Evolutionary conservation across 1,284 basidiomycete species (phyloP).

Genomic region (Golubevia sp.): DNA sequence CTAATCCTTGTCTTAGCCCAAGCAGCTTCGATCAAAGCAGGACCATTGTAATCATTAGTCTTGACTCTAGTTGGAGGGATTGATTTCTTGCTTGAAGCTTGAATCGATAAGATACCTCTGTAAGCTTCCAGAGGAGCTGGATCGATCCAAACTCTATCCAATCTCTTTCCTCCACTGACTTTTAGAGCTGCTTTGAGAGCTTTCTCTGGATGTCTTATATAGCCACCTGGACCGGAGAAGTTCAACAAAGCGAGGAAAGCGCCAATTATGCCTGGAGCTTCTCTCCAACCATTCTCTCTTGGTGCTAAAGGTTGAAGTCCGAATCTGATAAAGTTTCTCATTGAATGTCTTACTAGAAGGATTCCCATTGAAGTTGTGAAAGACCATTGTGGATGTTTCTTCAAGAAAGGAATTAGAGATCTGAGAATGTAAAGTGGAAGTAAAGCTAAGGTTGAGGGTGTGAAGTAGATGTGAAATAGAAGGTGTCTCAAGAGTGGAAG

Average conservation of each 20-base stretch:
- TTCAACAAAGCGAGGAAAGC: constrained; percentile 31
- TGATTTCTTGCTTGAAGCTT: constrained; percentile 8
- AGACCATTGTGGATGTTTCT: constrained; percentile 31
- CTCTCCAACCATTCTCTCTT: constrained; percentile 42
- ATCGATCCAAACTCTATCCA: constrained; percentile 50
- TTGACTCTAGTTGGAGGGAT: constrained; percentile 11
- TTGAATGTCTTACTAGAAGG: constrained; percentile 30
- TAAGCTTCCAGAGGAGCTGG: constrained; percentile 42
- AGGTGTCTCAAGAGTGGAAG: constrained; percentile 6
- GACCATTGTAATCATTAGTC: constrained; percentile 29
- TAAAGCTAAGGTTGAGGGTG: constrained; percentile 29
- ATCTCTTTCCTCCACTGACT: constrained; percentile 19
- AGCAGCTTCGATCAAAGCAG: constrained; percentile 43
- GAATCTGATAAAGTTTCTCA: constrained; percentile 38
- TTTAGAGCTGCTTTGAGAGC: constrained; percentile 30
- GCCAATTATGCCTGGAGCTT: constrained; percentile 33
- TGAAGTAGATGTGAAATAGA: constrained; percentile 42
- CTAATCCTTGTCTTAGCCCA: constrained; percentile 47
- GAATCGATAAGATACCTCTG: constrained; percentile 41
- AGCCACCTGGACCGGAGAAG: constrained; percentile 43
- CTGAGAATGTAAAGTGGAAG: constrained; percentile 38
- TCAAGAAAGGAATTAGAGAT: constrained; percentile 26
- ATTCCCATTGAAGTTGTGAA: constrained; percentile 31
- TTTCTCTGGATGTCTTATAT: constrained; percentile 26
- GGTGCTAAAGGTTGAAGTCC: constrained; percentile 44